Evolutionary conservation across 116 monocot species (phyloP).

Genomic region (Trichopus zeylanicus): DNA sequence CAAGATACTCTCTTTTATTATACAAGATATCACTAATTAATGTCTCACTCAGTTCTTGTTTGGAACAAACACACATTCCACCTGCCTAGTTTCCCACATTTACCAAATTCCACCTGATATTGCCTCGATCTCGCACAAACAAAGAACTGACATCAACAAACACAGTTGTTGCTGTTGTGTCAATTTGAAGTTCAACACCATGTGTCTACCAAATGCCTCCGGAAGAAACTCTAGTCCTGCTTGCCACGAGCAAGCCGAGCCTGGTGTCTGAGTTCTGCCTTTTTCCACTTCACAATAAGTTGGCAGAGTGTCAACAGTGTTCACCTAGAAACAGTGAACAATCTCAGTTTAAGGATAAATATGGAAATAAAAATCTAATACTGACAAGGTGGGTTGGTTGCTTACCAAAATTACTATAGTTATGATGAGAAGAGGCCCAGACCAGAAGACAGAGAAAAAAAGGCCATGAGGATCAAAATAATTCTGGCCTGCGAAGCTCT

Average conservation of each 20-base stretch:
- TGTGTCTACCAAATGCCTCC: too few relatives aligned
- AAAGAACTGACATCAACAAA: too few relatives aligned
- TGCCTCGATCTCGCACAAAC: too few relatives aligned
- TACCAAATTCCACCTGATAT: too few relatives aligned
- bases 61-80: too few relatives aligned
- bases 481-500: slow-evolving; percentile 78
- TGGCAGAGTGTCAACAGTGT: slow-evolving; percentile 58
- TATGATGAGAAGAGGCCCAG: slow-evolving; percentile 72
- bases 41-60: too few relatives aligned
- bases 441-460: slow-evolving; percentile 87
- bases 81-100: too few relatives aligned
- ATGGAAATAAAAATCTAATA: background rate
- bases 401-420: slow-evolving; percentile 75
- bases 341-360: background rate
- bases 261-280: slow-evolving; percentile 74
- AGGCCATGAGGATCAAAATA: slow-evolving; percentile 73
- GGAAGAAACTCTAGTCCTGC: slow-evolving; percentile 29
- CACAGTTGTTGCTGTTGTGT: too few relatives aligned
- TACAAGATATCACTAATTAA: too few relatives aligned
- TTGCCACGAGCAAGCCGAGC: slow-evolving; percentile 56
- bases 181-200: too few relatives aligned
- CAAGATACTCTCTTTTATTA: too few relatives aligned
- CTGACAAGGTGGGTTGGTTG: background rate
- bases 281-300: slow-evolving; percentile 85
- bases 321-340: slow-evolving; percentile 41